phyloP scores from a whole-genome alignment of 2,329 filamentous ascomycete species.

The Colletotrichum tropicicola region DNA sequence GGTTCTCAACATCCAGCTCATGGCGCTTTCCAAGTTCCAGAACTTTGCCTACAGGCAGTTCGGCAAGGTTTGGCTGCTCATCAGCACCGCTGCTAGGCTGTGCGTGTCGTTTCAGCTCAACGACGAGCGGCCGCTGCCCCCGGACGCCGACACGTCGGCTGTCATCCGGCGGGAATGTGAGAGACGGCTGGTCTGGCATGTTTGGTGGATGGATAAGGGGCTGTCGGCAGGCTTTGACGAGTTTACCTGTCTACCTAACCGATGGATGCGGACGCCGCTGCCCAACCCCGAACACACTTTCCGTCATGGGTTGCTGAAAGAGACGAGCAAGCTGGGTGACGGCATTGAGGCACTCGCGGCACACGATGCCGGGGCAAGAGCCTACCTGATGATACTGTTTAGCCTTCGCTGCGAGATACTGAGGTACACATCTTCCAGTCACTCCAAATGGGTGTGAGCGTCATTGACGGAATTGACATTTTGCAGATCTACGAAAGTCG shows the following conservation, averaged over 20 bases:
- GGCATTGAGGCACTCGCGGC: neutral
- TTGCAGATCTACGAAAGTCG: conserved; percentile 11
- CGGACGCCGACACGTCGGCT: neutral
- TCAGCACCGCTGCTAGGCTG: conserved; percentile 10
- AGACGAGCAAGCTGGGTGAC: conserved; percentile 1
- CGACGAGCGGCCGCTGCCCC: neutral
- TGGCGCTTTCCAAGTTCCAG: conserved; percentile 14
- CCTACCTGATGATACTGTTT: conserved; percentile 2
- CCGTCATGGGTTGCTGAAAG: conserved; percentile 1
- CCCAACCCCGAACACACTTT: conserved; percentile 6
- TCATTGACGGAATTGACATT: neutral
- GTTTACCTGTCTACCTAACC: conserved; percentile 5
- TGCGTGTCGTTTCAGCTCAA: conserved; percentile 18
- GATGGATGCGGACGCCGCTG: conserved; percentile 5
- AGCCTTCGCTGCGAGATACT: neutral
- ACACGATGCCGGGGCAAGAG: neutral
- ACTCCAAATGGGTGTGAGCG: neutral
- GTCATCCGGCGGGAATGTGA: conserved; percentile 11
- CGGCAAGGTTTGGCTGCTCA: conserved; percentile 13
- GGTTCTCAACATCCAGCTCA: conserved; percentile 7
- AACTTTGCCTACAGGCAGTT: conserved; percentile 23
- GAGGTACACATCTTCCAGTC: neutral
- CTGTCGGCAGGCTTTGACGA: conserved; percentile 15
- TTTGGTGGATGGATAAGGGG: conserved; percentile 20
- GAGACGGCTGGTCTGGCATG: conserved; percentile 13